Percentiles rank a stretch among this genome's conserved stretches.
phyloP scores from a whole-genome alignment of 805 yeast species.

The Priceomyces carsonii region DNA sequence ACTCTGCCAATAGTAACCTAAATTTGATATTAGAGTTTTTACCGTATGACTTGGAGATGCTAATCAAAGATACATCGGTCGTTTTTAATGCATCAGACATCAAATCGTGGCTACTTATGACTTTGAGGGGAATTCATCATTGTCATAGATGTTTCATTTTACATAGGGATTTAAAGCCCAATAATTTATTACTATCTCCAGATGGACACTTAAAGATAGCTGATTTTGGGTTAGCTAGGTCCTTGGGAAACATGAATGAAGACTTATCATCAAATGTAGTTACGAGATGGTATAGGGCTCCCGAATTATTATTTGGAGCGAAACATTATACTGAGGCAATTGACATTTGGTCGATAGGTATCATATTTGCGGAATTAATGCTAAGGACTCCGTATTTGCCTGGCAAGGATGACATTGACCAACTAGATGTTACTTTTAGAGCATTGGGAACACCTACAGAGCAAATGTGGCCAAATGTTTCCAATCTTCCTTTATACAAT shows the following conservation, averaged over 20 bases:
- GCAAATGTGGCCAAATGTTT: conserved; percentile 86
- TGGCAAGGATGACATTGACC: conserved; percentile 88
- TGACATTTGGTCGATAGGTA: conserved; percentile 48
- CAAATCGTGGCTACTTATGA: conserved; percentile 93
- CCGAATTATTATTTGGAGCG: conserved; percentile 46
- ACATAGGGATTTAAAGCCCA: conserved; percentile 93
- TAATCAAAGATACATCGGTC: conserved; percentile 76
- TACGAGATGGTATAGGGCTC: conserved; percentile 97
- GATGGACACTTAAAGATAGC: conserved; percentile 89
- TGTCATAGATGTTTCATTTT: conserved; percentile 89
- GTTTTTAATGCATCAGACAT: conserved; percentile 84
- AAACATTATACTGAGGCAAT: conserved; percentile 46
- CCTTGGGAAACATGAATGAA: conserved; percentile 72
- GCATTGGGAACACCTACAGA: conserved; percentile 97
- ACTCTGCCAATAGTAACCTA: conserved; percentile 61
- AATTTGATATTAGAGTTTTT: conserved; percentile 91
- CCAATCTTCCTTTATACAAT: conserved; percentile 73
- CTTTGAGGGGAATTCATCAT: conserved; percentile 90
- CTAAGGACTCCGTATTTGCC: conserved; percentile 93
- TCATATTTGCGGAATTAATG: conserved; percentile 94
- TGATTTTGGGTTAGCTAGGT: conserved; percentile 94
- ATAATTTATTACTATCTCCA: conserved; percentile 83
- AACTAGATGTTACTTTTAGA: conserved; percentile 87
- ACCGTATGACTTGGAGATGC: conserved; percentile 83
- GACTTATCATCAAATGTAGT: conserved; percentile 90